Conservation (phyloP, 2,329 filamentous ascomycete genomes). For the Sodiomyces alkalinus region DNA sequence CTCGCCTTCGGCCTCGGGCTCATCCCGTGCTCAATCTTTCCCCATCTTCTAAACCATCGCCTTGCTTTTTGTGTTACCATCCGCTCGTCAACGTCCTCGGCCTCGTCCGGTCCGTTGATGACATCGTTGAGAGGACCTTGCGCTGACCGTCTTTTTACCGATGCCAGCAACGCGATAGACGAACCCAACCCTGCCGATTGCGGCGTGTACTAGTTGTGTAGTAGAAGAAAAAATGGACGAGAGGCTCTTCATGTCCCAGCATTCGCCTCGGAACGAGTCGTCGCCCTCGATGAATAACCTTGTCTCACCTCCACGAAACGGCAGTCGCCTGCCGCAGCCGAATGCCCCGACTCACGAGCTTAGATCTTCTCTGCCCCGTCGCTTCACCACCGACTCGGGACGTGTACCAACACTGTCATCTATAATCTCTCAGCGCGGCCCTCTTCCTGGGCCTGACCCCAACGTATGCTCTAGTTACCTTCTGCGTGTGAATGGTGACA, state of each 20-base stretch:
- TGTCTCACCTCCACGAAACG: conserved; percentile 59
- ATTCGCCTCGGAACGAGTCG: conserved; percentile 62
- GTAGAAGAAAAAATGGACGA: conserved; percentile 58
- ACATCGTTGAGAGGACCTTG: too few relatives aligned
- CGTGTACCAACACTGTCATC: conserved; percentile 62
- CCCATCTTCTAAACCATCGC: too few relatives aligned
- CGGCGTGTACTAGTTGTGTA: conserved; percentile 24
- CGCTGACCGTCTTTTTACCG: too few relatives aligned
- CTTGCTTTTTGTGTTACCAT: too few relatives aligned
- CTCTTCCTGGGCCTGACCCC: conserved; percentile 29
- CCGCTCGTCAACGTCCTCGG: too few relatives aligned
- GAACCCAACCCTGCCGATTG: not conserved
- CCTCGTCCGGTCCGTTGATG: too few relatives aligned
- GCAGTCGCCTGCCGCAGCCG: conserved; percentile 41
- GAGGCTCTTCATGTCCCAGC: conserved; percentile 61
- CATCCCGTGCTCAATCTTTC: too few relatives aligned
- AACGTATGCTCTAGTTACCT: not conserved
- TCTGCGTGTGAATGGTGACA: not conserved
- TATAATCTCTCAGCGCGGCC: conserved; percentile 35
- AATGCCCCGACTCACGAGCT: conserved; percentile 44
- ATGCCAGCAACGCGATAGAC: too few relatives aligned
- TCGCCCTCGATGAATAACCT: conserved; percentile 62
- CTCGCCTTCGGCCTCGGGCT: too few relatives aligned
- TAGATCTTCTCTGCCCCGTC: conserved; percentile 66
- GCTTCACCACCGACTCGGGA: conserved; percentile 86